Percentiles rank a stretch among this genome's conserved stretches.
Conservation (phyloP, 805 yeast species). For the Yueomyces sp. region DNA sequence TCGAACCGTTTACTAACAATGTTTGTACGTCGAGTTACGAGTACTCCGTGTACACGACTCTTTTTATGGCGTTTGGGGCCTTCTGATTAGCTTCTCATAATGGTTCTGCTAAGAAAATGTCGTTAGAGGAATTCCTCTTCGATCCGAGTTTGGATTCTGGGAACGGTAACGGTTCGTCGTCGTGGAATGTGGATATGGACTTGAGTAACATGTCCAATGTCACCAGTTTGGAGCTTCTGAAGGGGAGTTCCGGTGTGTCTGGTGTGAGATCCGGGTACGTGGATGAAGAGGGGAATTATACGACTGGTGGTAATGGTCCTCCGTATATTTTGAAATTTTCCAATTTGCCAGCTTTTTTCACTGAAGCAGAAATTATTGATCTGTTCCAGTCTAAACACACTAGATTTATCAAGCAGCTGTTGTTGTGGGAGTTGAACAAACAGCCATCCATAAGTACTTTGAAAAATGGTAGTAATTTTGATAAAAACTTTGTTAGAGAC, state of each 20-base stretch:
- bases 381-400: slow-evolving; percentile 52
- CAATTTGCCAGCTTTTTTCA: slow-evolving; percentile 44
- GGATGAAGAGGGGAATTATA: too few species aligned
- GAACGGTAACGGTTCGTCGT: slow-evolving; percentile 4
- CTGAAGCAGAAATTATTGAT: slow-evolving; percentile 38
- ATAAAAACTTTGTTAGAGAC: slow-evolving; percentile 48
- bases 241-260: slow-evolving; percentile 1
- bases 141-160: slow-evolving; percentile 27
- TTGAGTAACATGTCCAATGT: slow-evolving; percentile 22
- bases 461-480: slow-evolving; percentile 28
- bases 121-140: slow-evolving; percentile 32
- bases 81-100: too few species aligned
- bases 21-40: too few species aligned
- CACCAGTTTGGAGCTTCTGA: slow-evolving; percentile 19
- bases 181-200: slow-evolving; percentile 24
- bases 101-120: slow-evolving; percentile 29
- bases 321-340: slow-evolving; percentile 56
- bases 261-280: too few species aligned
- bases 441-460: slow-evolving; percentile 57
- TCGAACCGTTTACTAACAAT: too few species aligned
- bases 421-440: slow-evolving; percentile 45
- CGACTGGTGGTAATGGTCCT: slow-evolving; percentile 22
- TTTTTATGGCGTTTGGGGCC: too few species aligned
- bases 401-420: slow-evolving; percentile 42
- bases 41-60: too few species aligned